Evolutionary conservation across 306 rosid genomes (phyloP), one percentile per base, ranked within the genome.

Genomic region (Astragalus membranaceus): DNA sequence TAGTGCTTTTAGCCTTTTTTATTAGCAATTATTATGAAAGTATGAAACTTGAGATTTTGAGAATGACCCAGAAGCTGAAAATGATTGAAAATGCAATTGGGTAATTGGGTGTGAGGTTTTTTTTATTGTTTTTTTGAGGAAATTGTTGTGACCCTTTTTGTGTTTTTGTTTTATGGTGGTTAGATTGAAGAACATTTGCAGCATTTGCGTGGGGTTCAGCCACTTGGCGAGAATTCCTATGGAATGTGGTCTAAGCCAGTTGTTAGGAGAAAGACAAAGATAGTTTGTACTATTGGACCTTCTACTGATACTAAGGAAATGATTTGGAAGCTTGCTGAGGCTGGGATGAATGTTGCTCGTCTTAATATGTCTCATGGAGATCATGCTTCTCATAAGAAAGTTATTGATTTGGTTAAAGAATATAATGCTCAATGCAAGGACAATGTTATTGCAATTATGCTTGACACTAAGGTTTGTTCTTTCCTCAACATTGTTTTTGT

Each of bases 321-420:
- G 98, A 89, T 92, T 50, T 92, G 96, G 98, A 89, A 92, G 87
- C 67, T 92, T 54, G 96, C 96, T 35, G 98, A 89, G 83, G 85
- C 92, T 46, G 96, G 98, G 12, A 92, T 92, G 96, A 92, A 89
- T 60, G 98, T 92, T 74, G 96, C 98, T 10, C 84, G 96, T 8
- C 20, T 92, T 62, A 92, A 92, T 69, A 92, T 92, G 98, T 89
- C 95, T n/a, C 98, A 88, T 46, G 98, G 96, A 37, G 98, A 92
- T 64, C 96, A 92, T 36, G 89, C 95, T 7, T 92, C 98, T 73
- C 98, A 92, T 79, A 84, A 87, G 82, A 92, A 89, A 77, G 95
- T 92, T 61, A 92, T 92, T 67, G 98, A 92, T 68, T 83, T 92
- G 80, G 98, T 92, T 70, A 92, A 90, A 69, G 95, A 92, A 59